Conservation (phyloP, 2,329 filamentous ascomycete genomes). For the Fusarium fujikuroi region DNA sequence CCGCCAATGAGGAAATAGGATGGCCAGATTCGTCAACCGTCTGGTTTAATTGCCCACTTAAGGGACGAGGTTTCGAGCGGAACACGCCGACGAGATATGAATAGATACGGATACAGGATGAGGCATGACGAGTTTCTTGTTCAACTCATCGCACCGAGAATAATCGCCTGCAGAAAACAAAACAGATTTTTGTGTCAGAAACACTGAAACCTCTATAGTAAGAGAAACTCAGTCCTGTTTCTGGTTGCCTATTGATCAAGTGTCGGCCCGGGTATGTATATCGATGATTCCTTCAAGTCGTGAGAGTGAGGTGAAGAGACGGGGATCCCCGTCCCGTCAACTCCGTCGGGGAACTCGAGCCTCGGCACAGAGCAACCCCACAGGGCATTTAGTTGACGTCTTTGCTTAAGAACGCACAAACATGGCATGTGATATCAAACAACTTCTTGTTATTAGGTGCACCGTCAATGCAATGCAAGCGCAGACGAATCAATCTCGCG, state of each 20-base stretch:
- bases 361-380: conserved; percentile 30
- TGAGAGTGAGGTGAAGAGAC: not conserved
- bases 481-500: conserved; percentile 20
- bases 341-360: conserved; percentile 14
- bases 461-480: conserved; percentile 26
- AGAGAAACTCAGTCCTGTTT: conserved; percentile 21
- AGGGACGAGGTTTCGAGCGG: conserved; percentile 5
- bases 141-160: conserved; percentile 8
- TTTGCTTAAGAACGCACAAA: not conserved
- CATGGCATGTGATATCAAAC: conserved; percentile 34
- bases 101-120: not conserved
- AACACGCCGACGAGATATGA: conserved; percentile 12
- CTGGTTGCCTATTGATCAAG: not conserved
- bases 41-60: conserved; percentile 17
- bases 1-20: conserved; percentile 20
- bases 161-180: not conserved
- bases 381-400: conserved; percentile 2
- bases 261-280: conserved; percentile 24
- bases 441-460: conserved; percentile 21
- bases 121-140: conserved; percentile 11
- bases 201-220: conserved; percentile 30
- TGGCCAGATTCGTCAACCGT: not conserved
- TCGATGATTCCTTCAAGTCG: not conserved
- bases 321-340: conserved; percentile 1
- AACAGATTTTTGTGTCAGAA: not conserved